Evolutionary conservation across 2,329 filamentous ascomycete species (phyloP).

Genomic region (Penicillium sp.): DNA sequence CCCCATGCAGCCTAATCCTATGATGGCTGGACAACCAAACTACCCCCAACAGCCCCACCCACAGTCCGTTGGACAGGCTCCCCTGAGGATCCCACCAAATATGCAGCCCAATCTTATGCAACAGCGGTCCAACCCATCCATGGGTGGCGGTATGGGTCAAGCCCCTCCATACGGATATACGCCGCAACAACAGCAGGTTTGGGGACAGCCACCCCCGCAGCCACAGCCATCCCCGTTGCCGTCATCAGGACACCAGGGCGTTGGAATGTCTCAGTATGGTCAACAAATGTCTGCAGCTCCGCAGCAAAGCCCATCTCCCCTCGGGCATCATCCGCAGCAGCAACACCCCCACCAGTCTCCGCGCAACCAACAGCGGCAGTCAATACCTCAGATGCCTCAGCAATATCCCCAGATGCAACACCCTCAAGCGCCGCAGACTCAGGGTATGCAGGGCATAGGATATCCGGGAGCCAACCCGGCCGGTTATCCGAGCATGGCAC

Average conservation of each 20-base stretch:
- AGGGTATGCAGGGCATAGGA: conserved; percentile 31
- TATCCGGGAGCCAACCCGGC: conserved; percentile 32
- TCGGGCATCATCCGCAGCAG: conserved; percentile 29
- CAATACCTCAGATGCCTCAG: conserved; percentile 38
- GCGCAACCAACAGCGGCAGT: conserved; percentile 38
- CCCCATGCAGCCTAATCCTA: conserved; percentile 23
- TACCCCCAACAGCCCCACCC: conserved; percentile 71
- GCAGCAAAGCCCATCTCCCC: conserved; percentile 39
- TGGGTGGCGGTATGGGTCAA: conserved; percentile 52
- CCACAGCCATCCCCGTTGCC: conserved; percentile 59
- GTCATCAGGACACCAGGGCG: conserved; percentile 37
- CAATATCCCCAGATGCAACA: conserved; percentile 37
- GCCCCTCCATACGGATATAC: conserved; percentile 53
- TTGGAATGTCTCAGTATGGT: conserved; percentile 41
- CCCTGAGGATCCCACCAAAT: conserved; percentile 66
- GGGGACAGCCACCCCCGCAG: conserved; percentile 62
- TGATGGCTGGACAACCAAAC: conserved; percentile 52
- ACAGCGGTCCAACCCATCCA: conserved; percentile 59
- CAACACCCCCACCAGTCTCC: conserved; percentile 44
- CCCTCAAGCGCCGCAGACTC: conserved; percentile 32
- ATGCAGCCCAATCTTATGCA: conserved; percentile 62
- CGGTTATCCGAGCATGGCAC: conserved; percentile 35
- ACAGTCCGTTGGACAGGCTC: conserved; percentile 69
- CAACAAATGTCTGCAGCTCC: conserved; percentile 40
- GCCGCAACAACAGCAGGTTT: conserved; percentile 64